Evolutionary conservation across 768 basidiomycete species (phyloP).

Genomic region (Amanita inopinata): DNA sequence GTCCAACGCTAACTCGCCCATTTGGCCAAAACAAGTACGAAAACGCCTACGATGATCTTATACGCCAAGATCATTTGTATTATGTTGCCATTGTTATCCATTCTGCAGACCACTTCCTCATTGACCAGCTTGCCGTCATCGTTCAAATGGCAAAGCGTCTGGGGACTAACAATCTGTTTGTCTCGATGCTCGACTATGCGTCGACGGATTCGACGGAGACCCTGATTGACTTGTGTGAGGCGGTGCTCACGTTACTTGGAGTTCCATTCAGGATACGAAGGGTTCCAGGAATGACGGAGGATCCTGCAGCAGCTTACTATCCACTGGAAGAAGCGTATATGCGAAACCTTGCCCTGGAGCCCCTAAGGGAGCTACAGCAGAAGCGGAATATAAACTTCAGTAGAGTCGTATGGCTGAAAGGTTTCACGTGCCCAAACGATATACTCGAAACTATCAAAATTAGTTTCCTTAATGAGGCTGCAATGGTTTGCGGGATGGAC

Average conservation of each 20-base stretch:
- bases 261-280: constrained; percentile 88
- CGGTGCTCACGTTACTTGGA: constrained; percentile 86
- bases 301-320: constrained; percentile 86
- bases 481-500: constrained; percentile 99
- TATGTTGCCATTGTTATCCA: constrained; percentile 94
- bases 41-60: constrained; percentile 83
- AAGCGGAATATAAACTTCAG: constrained; percentile 77
- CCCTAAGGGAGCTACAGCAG: constrained; percentile 70
- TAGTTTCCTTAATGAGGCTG: constrained; percentile 83
- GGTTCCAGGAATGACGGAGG: constrained; percentile 89
- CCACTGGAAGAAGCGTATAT: constrained; percentile 92
- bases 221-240: constrained; percentile 89
- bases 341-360: constrained; percentile 88
- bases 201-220: constrained; percentile 94
- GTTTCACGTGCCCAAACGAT: constrained; percentile 98
- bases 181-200: constrained; percentile 96
- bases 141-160: constrained; percentile 90
- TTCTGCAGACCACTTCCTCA: constrained; percentile 97
- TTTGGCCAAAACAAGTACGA: constrained; percentile 88
- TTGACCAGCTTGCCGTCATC: constrained; percentile 96
- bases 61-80: constrained; percentile 76
- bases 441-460: constrained; percentile 93
- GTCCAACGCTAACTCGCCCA: constrained; percentile 88
- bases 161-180: constrained; percentile 85
- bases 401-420: constrained; percentile 95